Evolutionary conservation across 2,329 filamentous ascomycete species (phyloP).

Genomic region (Neospermospora avenae): DNA sequence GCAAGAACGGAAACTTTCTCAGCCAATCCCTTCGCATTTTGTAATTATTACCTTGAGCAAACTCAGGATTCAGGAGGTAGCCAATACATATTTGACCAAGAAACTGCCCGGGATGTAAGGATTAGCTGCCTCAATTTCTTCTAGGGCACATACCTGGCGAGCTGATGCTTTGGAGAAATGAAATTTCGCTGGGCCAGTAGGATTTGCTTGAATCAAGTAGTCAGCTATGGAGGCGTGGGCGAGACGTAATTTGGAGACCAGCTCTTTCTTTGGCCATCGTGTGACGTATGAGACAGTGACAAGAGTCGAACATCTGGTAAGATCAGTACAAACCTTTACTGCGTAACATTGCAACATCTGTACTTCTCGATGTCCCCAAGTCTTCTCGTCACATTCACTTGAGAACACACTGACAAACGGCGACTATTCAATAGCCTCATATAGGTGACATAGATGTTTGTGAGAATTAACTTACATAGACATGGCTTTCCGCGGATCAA

Average conservation of each 20-base stretch:
- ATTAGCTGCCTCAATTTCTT: not conserved
- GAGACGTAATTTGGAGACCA: conserved; percentile 13
- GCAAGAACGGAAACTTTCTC: conserved; percentile 14
- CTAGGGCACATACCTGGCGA: conserved; percentile 5
- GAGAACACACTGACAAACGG: too few species aligned
- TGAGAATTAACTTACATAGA: not conserved
- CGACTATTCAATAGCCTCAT: too few species aligned
- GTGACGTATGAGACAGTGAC: conserved; percentile 10
- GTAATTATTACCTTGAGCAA: conserved; percentile 3
- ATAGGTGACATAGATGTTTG: not conserved
- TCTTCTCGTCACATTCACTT: too few species aligned
- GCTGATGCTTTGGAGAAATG: conserved; percentile 17
- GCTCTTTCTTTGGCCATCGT: not conserved
- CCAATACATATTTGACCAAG: conserved; percentile 20
- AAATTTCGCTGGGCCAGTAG: conserved; percentile 8
- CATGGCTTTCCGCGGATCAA: conserved; percentile 33
- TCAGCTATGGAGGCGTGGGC: conserved; percentile 27
- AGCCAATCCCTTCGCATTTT: not conserved
- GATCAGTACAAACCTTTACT: not conserved
- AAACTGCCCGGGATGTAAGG: not conserved
- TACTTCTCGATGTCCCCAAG: too few species aligned
- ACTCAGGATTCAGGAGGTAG: conserved; percentile 21
- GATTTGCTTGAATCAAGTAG: conserved; percentile 19
- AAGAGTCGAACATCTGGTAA: conserved; percentile 20
- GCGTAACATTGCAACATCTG: too few species aligned